Percentiles rank a stretch among this genome's conserved stretches.
These are phyloP conservation scores for Trifolium pratense DNA, from an alignment of 306 rosid genomes.

Conservation along the genomic window DNA sequence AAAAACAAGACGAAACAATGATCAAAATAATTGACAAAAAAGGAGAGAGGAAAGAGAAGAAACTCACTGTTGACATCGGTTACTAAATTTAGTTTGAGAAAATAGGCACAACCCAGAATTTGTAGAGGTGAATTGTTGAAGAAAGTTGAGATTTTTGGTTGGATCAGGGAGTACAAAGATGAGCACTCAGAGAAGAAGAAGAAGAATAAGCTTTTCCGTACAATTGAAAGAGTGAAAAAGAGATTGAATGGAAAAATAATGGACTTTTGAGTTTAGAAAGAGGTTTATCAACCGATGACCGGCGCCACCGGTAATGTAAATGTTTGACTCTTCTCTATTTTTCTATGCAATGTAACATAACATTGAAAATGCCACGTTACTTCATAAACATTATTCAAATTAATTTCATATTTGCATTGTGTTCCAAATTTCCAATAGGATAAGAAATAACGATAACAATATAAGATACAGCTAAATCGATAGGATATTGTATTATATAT, in stretches of 20 bases:
- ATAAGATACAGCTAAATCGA: too few species aligned
- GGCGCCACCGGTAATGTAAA: conserved; percentile 60
- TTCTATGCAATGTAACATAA: background rate
- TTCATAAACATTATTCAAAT: background rate
- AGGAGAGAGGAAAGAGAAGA: background rate
- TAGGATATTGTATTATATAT: too few species aligned
- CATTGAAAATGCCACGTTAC: background rate
- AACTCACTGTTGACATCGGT: conserved; percentile 74
- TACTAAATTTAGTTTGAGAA: conserved; percentile 46
- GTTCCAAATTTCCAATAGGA: too few species aligned
- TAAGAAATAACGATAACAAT: too few species aligned
- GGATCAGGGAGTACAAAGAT: conserved; percentile 42
- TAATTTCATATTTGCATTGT: too few species aligned
- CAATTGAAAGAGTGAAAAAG: conserved; percentile 41
- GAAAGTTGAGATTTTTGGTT: conserved; percentile 38
- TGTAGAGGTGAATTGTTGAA: conserved; percentile 29
- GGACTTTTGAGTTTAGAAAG: conserved; percentile 33
- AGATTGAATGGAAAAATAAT: background rate
- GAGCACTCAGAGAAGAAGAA: conserved; percentile 17
- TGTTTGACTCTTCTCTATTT: conserved; percentile 58
- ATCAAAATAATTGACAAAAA: background rate
- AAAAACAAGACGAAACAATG: conserved; percentile 6
- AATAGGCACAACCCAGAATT: conserved; percentile 28
- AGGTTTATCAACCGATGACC: conserved; percentile 67
- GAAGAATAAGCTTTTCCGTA: conserved; percentile 22